A percentile compares a stretch with the other conserved stretches of the same genome.
Evolutionary conservation across 345 rosid genomes (phyloP).

Genomic region (Leavenworthia alabamica): DNA sequence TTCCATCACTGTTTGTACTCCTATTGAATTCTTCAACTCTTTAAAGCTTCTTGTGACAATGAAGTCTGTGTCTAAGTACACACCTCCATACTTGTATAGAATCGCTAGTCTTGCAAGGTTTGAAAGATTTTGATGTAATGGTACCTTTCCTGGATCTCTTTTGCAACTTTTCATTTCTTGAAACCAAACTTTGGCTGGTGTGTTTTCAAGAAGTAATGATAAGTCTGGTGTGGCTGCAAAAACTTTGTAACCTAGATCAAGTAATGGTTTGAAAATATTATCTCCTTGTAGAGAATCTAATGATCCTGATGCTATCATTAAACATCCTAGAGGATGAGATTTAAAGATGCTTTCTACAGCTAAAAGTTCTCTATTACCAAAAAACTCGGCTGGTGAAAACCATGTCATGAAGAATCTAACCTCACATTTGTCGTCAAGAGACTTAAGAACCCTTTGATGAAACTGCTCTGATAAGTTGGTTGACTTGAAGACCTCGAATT

Average conservation of each 20-base stretch:
- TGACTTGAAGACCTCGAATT: constrained; percentile 48
- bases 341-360: constrained; percentile 59
- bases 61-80: constrained; percentile 67
- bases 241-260: constrained; percentile 43
- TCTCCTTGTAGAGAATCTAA: constrained; percentile 53
- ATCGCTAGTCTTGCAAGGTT: constrained; percentile 61
- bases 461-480: constrained; percentile 40
- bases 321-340: constrained; percentile 55
- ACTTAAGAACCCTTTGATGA: constrained; percentile 42
- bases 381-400: constrained; percentile 53
- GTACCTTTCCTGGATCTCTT: constrained; percentile 73
- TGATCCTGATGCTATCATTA: constrained; percentile 59
- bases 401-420: constrained; percentile 75
- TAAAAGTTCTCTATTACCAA: constrained; percentile 50
- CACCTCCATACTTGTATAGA: constrained; percentile 72
- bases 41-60: constrained; percentile 52
- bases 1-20: constrained; percentile 61
- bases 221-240: constrained; percentile 58
- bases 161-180: constrained; percentile 47
- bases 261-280: constrained; percentile 46
- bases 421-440: constrained; percentile 45
- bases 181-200: constrained; percentile 71
- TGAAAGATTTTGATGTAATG: constrained; percentile 65
- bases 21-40: constrained; percentile 54
- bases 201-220: constrained; percentile 44